Conservation (phyloP, 208 protist species). For the Leishmania tropica region DNA sequence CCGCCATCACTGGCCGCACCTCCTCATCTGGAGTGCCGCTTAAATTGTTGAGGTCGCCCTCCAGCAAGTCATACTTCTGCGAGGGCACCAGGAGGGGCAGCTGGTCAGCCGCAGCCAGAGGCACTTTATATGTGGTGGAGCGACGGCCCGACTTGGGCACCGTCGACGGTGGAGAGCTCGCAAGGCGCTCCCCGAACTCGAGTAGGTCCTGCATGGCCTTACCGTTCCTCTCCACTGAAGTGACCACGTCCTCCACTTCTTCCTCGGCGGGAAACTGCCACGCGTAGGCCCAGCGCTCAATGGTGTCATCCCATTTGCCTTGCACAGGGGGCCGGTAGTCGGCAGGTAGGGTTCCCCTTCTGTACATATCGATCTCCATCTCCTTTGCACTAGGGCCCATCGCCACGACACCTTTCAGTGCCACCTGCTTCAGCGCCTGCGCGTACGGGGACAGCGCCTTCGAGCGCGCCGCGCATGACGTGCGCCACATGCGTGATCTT, state of each 20-base stretch:
- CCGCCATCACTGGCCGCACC: slow-evolving; percentile 27
- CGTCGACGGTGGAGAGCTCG: slow-evolving; percentile 45
- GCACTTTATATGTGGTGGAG: slow-evolving; percentile 46
- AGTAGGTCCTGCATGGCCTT: slow-evolving; percentile 61
- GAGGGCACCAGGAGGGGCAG: slow-evolving; percentile 9
- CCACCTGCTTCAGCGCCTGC: slow-evolving; percentile 86
- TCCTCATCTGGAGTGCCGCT: background rate
- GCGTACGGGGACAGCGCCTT: slow-evolving; percentile 88
- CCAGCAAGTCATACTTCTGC: slow-evolving; percentile 49
- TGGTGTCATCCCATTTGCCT: slow-evolving; percentile 92
- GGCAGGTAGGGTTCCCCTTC: slow-evolving; percentile 66
- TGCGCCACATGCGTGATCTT: slow-evolving; percentile 14
- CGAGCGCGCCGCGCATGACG: slow-evolving; percentile 18
- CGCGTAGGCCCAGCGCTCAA: slow-evolving; percentile 91
- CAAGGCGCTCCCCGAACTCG: slow-evolving; percentile 64
- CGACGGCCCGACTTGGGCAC: slow-evolving; percentile 42
- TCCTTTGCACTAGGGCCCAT: slow-evolving; percentile 82
- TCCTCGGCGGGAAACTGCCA: slow-evolving; percentile 92
- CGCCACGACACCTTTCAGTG: slow-evolving; percentile 69
- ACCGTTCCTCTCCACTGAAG: slow-evolving; percentile 53
- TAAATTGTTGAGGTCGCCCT: slow-evolving; percentile 30
- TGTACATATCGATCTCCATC: slow-evolving; percentile 86
- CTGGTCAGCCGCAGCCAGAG: background rate
- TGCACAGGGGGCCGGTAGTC: slow-evolving; percentile 87
- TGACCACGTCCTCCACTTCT: slow-evolving; percentile 58